phyloP scores from a whole-genome alignment of 257 asterid genomes.

The Solanum bukasovii region DNA sequence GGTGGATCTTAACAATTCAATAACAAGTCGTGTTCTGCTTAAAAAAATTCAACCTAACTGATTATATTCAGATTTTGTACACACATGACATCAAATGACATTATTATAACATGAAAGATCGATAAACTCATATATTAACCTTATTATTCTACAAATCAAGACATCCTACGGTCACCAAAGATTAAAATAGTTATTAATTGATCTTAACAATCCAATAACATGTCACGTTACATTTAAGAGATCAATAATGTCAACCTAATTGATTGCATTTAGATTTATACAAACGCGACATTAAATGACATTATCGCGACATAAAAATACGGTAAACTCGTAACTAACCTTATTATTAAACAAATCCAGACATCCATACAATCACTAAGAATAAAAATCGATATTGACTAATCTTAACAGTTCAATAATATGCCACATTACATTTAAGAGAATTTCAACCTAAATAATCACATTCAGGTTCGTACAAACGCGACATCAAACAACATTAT shows the following conservation, averaged over 20 bases:
- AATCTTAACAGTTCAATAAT: not conserved
- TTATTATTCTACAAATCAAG: not conserved
- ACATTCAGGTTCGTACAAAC: not conserved
- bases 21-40: too few species aligned
- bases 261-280: not conserved
- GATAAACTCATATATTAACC: not conserved
- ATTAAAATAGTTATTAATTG: not conserved
- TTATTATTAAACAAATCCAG: too few species aligned
- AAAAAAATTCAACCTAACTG: not conserved
- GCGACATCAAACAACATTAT: not conserved
- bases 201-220: not conserved
- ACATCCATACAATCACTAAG: not conserved
- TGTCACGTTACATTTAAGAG: not conserved
- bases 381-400: rapidly evolving
- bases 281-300: not conserved
- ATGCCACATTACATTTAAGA: not conserved
- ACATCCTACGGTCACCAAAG: not conserved
- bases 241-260: not conserved
- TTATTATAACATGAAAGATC: not conserved
- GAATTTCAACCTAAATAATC: not conserved
- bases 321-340: rapidly evolving
- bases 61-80: not conserved
- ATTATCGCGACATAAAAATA: not conserved
- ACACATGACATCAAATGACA: not conserved
- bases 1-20: not conserved